phyloP scores from a whole-genome alignment of 257 asterid genomes.

The Cynanchum wilfordii region DNA sequence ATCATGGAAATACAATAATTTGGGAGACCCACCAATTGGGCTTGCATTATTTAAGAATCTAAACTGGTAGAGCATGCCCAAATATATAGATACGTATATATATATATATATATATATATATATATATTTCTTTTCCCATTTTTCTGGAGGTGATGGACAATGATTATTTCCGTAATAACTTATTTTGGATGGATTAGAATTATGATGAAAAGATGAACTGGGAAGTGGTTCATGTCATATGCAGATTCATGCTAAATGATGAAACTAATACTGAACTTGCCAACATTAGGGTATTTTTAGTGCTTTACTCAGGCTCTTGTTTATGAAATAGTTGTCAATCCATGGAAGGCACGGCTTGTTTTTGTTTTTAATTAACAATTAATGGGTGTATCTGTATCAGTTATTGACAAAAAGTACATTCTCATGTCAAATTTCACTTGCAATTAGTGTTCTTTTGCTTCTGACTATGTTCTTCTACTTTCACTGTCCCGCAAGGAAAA shows the following conservation, averaged over 20 bases:
- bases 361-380: background rate
- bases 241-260: background rate
- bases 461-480: background rate
- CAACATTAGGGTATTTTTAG: background rate
- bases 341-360: background rate
- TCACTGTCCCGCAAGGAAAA: constrained; percentile 1
- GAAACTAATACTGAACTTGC: background rate
- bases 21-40: background rate
- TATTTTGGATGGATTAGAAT: background rate
- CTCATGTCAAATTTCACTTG: background rate
- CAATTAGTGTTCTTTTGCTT: constrained; percentile 5
- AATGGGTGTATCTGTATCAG: background rate
- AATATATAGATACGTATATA: no score
- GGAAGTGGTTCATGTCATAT: background rate
- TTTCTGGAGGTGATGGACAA: background rate
- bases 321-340: background rate
- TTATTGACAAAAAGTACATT: background rate
- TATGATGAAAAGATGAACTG: background rate
- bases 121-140: background rate
- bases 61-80: background rate
- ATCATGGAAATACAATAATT: background rate
- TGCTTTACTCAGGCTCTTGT: background rate
- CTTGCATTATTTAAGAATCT: background rate
- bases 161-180: background rate
- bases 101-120: no score